Conservation (phyloP, 257 asterid genomes). For the Thymus mandschuricus region DNA sequence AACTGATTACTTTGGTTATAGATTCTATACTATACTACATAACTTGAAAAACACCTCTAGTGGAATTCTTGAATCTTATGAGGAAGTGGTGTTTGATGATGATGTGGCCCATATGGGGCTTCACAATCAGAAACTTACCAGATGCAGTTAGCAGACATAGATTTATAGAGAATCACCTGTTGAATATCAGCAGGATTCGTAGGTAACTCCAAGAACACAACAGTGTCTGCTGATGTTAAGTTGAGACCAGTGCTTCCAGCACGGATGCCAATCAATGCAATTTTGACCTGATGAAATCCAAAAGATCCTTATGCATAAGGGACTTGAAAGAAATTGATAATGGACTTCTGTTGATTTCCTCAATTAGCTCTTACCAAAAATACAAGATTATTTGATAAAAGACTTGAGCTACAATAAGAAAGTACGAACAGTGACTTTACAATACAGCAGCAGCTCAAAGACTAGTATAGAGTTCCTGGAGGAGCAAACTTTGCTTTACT, state of each 20-base stretch:
- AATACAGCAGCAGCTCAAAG: slow-evolving; percentile 22
- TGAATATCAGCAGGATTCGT: slow-evolving; percentile 67
- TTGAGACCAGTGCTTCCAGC: slow-evolving; percentile 97
- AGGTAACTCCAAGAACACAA: slow-evolving; percentile 93
- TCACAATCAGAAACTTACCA: slow-evolving; percentile 22
- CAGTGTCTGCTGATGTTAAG: slow-evolving; percentile 86
- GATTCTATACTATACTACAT: background rate
- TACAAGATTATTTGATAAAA: background rate
- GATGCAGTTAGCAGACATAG: slow-evolving; percentile 14
- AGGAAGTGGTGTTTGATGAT: background rate
- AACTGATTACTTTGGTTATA: background rate
- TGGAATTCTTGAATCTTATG: background rate
- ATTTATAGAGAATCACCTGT: slow-evolving; percentile 58
- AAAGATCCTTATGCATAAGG: slow-evolving; percentile 26
- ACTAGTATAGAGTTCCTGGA: slow-evolving; percentile 17
- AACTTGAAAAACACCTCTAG: slow-evolving; percentile 1
- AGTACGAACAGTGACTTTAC: slow-evolving; percentile 19
- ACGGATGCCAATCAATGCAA: slow-evolving; percentile 89
- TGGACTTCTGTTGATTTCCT: slow-evolving; percentile 2
- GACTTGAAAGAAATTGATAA: slow-evolving; percentile 8
- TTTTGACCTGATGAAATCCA: slow-evolving; percentile 63
- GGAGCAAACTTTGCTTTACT: slow-evolving; percentile 17
- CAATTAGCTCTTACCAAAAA: slow-evolving; percentile 18
- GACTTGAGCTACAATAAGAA: slow-evolving; percentile 25
- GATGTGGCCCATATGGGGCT: slow-evolving; percentile 28